Evolutionary conservation across 2,329 filamentous ascomycete genomes (phyloP), one percentile per base, ranked within the genome.

Genomic region (Arthrobotrys pseudoclavata): DNA sequence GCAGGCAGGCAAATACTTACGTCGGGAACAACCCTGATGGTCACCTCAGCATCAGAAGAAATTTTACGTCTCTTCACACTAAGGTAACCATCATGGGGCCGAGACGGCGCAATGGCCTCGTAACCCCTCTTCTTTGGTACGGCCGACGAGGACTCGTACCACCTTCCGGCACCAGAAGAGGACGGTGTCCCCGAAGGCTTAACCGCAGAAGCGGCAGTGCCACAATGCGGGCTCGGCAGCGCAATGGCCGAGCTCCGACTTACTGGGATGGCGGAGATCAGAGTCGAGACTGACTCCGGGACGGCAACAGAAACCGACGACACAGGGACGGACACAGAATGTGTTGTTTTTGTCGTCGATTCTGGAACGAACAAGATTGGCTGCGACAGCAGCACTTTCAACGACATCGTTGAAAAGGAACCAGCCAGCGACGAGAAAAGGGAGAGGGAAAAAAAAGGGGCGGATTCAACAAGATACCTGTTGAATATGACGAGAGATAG

Each of bases 361-460:
- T 76, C 72, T 52, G 55, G 57, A 34, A 76, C 66, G 48, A 76
- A 76, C 48, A 62, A 31, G 48, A 76, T 76, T 47, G 72, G 72
- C 31, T 69, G 72, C 26, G 72, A 61, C n/a, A 76, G 66, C n/a
- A 76, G 66, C 18, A 68, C 67, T 20, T 40, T 63, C 31, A 76
- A 45, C 29, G 71, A 76, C 71, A 76, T 76, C 53, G 42, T 40
- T 60, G 55, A 42, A 42, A 42, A 60, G 34, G n/a, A 24, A 20
- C n/a, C 9, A 20, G 34, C 34, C 31, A 60, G 34, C 31, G 34
- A 42, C 18, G 12, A 57, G 29, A 26, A 57, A 20, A 57, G 13
- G 29, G 31, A 20, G 26, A 10, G 20, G 15, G 20, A 22, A 47
- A 18, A 18, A 40, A 12, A 40, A 31, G 29, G 7, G 42, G 42